A percentile compares a stretch with the other conserved stretches of the same genome.
Evolutionary conservation across 2,329 filamentous ascomycete genomes (phyloP).

Genomic region (Aureobasidium namibiae): DNA sequence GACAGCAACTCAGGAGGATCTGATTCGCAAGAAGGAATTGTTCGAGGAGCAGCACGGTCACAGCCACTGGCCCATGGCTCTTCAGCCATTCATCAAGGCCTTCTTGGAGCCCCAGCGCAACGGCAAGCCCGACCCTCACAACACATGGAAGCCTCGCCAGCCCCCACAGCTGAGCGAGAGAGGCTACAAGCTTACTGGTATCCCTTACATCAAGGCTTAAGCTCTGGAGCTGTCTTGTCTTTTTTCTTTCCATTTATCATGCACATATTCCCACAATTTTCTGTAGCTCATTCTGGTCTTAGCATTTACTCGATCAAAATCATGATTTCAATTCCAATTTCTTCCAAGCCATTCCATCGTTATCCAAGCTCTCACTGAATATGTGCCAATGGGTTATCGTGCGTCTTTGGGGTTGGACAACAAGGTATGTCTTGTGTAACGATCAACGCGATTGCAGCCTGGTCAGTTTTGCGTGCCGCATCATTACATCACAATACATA

Average conservation of each 20-base stretch:
- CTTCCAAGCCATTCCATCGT: no score
- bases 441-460: neutral
- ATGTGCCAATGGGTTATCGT: no score
- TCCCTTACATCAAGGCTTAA: slow-evolving; percentile 24
- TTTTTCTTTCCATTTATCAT: neutral
- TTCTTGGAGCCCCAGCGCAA: slow-evolving; percentile 17
- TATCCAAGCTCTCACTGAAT: no score
- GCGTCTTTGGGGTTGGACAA: no score
- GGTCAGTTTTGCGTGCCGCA: neutral
- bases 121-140: slow-evolving; percentile 23
- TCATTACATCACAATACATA: neutral
- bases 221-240: neutral
- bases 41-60: slow-evolving; percentile 9
- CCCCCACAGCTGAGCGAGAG: slow-evolving; percentile 31
- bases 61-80: slow-evolving; percentile 14
- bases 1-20: slow-evolving; percentile 10
- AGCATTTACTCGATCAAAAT: neutral
- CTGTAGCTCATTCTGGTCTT: neutral
- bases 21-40: slow-evolving; percentile 10
- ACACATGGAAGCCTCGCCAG: slow-evolving; percentile 29
- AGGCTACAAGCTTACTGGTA: slow-evolving; percentile 37
- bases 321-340: neutral
- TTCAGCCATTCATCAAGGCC: slow-evolving; percentile 10
- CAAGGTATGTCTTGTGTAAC: neutral
- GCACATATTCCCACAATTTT: neutral